These are phyloP conservation scores for Penicillium sp. DNA, from an alignment of 2,329 filamentous ascomycete genomes.

Conservation along the genomic window DNA sequence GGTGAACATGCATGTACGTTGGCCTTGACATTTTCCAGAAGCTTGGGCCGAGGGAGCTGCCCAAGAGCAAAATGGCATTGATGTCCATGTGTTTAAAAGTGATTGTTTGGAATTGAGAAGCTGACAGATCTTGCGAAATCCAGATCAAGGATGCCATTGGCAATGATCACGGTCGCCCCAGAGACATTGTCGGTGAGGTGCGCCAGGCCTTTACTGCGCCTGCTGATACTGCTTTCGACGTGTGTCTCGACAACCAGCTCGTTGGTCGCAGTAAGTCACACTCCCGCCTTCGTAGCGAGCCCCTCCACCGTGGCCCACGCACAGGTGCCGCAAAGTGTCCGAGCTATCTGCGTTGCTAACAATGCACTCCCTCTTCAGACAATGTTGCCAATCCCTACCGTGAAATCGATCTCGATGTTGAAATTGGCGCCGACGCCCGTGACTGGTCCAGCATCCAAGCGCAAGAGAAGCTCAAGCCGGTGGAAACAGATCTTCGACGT, in stretches of 20 bases:
- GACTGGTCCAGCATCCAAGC: conserved; percentile 97
- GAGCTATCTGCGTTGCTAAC: neutral
- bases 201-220: conserved; percentile 91
- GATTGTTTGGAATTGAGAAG: conserved; percentile 1
- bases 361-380: conserved; percentile 18
- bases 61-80: neutral
- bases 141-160: conserved; percentile 93
- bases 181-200: conserved; percentile 85
- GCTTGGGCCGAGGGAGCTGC: no score
- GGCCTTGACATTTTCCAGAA: neutral
- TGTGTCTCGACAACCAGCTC: conserved; percentile 88
- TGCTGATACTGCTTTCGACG: conserved; percentile 85
- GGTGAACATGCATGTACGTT: conserved; percentile 81
- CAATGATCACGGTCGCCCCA: conserved; percentile 90
- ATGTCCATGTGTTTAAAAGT: no score
- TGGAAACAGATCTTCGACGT: conserved; percentile 87
- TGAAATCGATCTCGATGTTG: conserved; percentile 84
- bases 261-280: conserved; percentile 56
- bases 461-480: conserved; percentile 93
- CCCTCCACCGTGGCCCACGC: neutral
- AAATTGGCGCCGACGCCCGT: conserved; percentile 93
- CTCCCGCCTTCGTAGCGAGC: neutral
- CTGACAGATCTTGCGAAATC: conserved; percentile 6
- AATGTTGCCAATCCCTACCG: conserved; percentile 51
- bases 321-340: neutral